Evolutionary conservation across 2,329 filamentous ascomycete genomes (phyloP), one percentile per base, ranked within the genome.

Genomic region (Penicillium sp.): DNA sequence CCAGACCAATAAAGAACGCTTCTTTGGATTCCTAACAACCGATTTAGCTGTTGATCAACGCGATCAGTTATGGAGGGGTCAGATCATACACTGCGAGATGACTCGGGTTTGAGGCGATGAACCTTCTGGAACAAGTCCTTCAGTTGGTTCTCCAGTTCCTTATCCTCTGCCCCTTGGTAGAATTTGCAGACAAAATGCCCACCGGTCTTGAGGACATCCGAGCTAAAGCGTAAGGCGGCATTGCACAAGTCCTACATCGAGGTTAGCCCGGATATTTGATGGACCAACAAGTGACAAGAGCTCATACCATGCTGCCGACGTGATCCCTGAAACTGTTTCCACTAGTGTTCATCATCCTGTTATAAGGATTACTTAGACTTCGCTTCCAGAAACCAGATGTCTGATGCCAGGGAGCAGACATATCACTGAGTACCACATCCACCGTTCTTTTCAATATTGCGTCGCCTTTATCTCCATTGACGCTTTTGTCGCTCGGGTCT

Each of bases 271-370:
- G 3, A 11, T 7, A 25, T 19, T 16, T 28, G 14, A 34, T 25
- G 2, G 14, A 15, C 13, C 18, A 13, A 4, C 26, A 23, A 10
- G 26, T 17, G 14, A 23, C 14, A 30, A 33, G 38, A 64, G 11
- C 13, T 28, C 83, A 62, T 70, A 96, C 91, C 87, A 98, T 97
- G 69, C 89, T 96, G 19, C 87, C 87, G 7, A 82, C 84, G 68
- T 98, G 93, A 68, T 98, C 93, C 51, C 83, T 81, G 62, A 94
- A 93, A 14, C 70, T 69, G 58, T 87, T 85, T 41, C 93, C 93
- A 70, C 86, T 95, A 57, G 91, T 96, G 70, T 98, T 98, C 89
- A 96, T 95, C 84, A 98, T 85, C 93, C 93, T 98, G 78, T 72
- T 67, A 81, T 94, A 93, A 51, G 89, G 88, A 80, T 93, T 86